phyloP scores from a whole-genome alignment of 2,329 filamentous ascomycete genomes.

The Sclerotinia nivalis region DNA sequence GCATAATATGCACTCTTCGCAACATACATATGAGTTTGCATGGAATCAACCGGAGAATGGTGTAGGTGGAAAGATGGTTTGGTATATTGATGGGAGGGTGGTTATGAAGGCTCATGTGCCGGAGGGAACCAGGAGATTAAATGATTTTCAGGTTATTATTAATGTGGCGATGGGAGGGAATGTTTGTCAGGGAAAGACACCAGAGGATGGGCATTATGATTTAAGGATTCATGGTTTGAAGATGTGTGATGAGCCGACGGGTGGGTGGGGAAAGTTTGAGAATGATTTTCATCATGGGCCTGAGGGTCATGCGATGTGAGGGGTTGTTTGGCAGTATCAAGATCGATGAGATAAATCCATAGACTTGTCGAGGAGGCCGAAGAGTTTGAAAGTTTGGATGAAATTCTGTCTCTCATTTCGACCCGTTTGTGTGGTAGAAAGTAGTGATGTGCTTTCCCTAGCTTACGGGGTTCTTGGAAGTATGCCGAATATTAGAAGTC shows the following conservation, averaged over 20 bases:
- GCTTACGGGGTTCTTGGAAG: neutral
- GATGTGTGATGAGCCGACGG: conserved; percentile 54
- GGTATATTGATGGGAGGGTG: conserved; percentile 58
- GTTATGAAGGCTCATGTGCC: conserved; percentile 60
- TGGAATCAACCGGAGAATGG: conserved; percentile 52
- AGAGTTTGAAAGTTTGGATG: neutral
- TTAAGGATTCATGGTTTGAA: conserved; percentile 55
- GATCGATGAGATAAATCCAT: neutral
- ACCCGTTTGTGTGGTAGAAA: neutral
- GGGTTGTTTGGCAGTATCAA: neutral
- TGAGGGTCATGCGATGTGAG: conserved; percentile 24
- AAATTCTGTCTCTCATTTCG: neutral
- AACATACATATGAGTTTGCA: conserved; percentile 56
- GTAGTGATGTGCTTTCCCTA: neutral
- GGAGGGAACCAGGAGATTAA: conserved; percentile 53
- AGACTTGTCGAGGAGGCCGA: neutral
- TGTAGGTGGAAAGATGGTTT: conserved; percentile 52
- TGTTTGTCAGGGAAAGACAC: conserved; percentile 54
- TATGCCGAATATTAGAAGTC: too few relatives aligned
- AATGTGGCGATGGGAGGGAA: conserved; percentile 65
- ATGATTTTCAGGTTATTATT: conserved; percentile 57
- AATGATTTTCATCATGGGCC: conserved; percentile 46
- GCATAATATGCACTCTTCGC: conserved; percentile 48
- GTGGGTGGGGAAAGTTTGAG: conserved; percentile 57
- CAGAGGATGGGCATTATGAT: conserved; percentile 56